Evolutionary conservation across 2,329 filamentous ascomycete genomes (phyloP), one percentile per base, ranked within the genome.

Genomic region (Hysterium pulicare): DNA sequence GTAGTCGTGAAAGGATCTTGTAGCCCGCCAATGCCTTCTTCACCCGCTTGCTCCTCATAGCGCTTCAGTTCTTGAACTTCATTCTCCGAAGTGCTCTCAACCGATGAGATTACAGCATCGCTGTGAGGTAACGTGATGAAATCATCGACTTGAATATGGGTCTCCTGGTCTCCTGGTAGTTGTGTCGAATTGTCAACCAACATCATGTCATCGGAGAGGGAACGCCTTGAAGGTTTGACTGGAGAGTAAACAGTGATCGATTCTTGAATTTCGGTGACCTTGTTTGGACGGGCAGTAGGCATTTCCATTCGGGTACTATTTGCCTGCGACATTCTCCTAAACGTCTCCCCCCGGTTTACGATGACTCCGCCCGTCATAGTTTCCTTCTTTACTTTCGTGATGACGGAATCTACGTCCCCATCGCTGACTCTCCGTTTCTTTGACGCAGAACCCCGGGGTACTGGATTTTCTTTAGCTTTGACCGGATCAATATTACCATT

Each of bases 401-500:
- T 61, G 15, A 45, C 34, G 7, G 50, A 34, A 33, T 46, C 45
- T 8, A 53, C 48, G 28, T 60, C 56, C 16, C 58, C 59, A 19
- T 64, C 60, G 41, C 62, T 65, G 43, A 60, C 49, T 41, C 76
- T 71, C 46, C 78, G 75, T 59, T 81, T 82, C 30, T 71, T 67
- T n/a, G 72, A 71, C n/a, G 67, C 69, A 23, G 75, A 75, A 11
- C 76, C 78, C 47, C 80, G 73, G 31, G 80, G 79, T 31, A 82
- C 76, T 2, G 79, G 78, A 19, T 75, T 71, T 55, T 84, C 80
- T 38, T 78, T 76, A 2, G 79, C 78, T 57, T 84, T 84, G 53
- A 81, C 63, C 2, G 80, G 81, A 59, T 84, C 81, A 20, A 84
- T 74, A 42, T 79, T 76, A 38, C 81, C 81, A 50, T 77, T 75